phyloP scores from a whole-genome alignment of 257 asterid genomes.

The Handroanthus guayacan region DNA sequence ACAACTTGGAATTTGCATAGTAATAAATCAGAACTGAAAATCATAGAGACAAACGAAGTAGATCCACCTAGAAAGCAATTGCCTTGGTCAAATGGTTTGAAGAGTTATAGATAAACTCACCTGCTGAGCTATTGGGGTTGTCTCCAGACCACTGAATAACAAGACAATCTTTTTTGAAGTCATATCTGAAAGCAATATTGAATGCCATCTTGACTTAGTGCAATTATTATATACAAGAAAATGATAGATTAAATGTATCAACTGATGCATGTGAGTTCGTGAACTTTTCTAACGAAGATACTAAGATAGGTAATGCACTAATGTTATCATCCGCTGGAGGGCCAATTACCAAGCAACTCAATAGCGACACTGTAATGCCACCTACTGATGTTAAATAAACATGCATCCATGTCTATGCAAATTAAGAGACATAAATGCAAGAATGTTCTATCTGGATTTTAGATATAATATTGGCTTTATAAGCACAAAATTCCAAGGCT shows the following conservation, averaged over 20 bases:
- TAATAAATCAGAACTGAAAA: not conserved
- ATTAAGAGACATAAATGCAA: not conserved
- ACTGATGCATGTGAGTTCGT: not conserved
- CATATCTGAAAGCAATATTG: conserved; percentile 50
- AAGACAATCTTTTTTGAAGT: conserved; percentile 52
- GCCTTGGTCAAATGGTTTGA: not conserved
- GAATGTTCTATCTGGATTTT: not conserved
- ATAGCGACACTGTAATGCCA: not conserved
- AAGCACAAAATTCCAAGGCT: not conserved
- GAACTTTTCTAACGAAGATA: not conserved
- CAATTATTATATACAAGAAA: not conserved
- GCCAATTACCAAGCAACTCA: not conserved
- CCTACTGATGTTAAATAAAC: not conserved
- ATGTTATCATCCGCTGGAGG: not conserved
- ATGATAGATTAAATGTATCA: not conserved
- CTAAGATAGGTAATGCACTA: not conserved
- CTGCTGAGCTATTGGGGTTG: conserved; percentile 78
- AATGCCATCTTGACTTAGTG: conserved; percentile 10
- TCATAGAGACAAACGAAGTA: not conserved
- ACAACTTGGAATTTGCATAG: not conserved
- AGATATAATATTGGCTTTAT: not conserved
- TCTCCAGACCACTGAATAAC: conserved; percentile 72
- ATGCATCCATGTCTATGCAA: conserved; percentile 15
- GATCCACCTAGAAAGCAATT: not conserved
- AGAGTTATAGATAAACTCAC: conserved; percentile 38